Conservation (phyloP, 306 rosid genomes). For the Coriaria nepalensis region DNA sequence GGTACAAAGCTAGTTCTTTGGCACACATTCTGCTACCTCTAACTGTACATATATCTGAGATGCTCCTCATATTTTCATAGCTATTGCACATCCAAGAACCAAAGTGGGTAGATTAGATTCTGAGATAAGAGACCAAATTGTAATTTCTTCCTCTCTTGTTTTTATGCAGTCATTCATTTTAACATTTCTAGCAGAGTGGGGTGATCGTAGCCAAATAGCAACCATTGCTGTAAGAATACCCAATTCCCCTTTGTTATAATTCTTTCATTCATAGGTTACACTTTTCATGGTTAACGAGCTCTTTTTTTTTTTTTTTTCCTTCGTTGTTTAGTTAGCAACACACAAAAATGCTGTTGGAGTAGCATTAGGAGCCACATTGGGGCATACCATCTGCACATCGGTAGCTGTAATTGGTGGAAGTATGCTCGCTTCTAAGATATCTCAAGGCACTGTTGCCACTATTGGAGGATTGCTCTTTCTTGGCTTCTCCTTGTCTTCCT, state of each 20-base stretch:
- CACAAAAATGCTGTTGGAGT: slow-evolving; percentile 96
- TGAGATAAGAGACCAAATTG: too few relatives aligned
- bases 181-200: slow-evolving; percentile 99
- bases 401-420: slow-evolving; percentile 96
- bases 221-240: slow-evolving; percentile 80
- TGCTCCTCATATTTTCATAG: too few relatives aligned
- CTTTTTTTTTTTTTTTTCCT: background rate
- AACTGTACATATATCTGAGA: too few relatives aligned
- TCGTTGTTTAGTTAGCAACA: slow-evolving; percentile 68
- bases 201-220: slow-evolving; percentile 99
- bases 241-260: background rate
- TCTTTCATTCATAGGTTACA: slow-evolving; percentile 4
- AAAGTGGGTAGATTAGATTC: too few relatives aligned
- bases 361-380: slow-evolving; percentile 83
- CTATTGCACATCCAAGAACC: too few relatives aligned
- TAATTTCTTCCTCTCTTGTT: background rate
- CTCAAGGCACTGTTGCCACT: slow-evolving; percentile 92
- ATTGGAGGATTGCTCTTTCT: slow-evolving; percentile 96
- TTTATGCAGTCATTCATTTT: slow-evolving; percentile 69
- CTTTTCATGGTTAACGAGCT: background rate
- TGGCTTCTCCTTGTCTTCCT: slow-evolving; percentile 82
- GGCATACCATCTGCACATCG: slow-evolving; percentile 93
- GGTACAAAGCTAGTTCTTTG: slow-evolving; percentile 21
- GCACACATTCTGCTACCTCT: too few relatives aligned
- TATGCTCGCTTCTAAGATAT: slow-evolving; percentile 91